Base-by-base conservation (phyloP, 2,329 filamentous ascomycete genomes). In the Lasiodiplodia theobromae region DNA sequence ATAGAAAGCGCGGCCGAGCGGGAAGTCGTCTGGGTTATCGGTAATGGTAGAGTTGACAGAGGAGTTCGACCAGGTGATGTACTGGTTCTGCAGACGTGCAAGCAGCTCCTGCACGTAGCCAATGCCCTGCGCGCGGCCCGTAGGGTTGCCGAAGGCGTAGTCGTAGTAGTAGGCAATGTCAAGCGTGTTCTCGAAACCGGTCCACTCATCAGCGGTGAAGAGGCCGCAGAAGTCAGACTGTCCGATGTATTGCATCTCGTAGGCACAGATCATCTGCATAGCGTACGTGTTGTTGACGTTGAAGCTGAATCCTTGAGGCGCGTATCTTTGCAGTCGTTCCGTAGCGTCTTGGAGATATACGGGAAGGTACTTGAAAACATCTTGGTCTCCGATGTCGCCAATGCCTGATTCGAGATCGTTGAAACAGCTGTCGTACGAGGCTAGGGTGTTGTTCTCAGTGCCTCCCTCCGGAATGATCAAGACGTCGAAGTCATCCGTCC, bases 171-270 rank as follows among this genome's bases (percentile, higher is more conserved):
- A 88, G 66, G 84, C 82, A 44, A 86, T 81, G 70, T 88, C 86
- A 11, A 87, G 75, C 3, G 82, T 83, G 70, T 84, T 83, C 68
- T 86, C 86, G 72, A 85, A 88, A 21, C 83, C 84, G 23, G 79
- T 75, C 86, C 86, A 88, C 73, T 88, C 86, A 60, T 85, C 81
- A 54, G 81, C 78, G 0, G 85, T 87, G 76, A 88, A 87, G 31
- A 87, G 79, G 23, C 73, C 71, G 76, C 86, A 87, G 75, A 87
- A 87, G 38, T 83, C 79, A 4, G 83, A 86, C 68, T 75, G 76
- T 23, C 84, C 84, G 18, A 87, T 79, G 70, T 82, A 85, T 47
- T 78, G 82, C 57, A 77, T 78, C 73, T 88, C 86, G 71, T 88
- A 88, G 2, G 84, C 83, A 71, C 86, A 88, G 64, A 86, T 79